A percentile compares a stretch with the other conserved stretches of the same genome.
phyloP scores from a whole-genome alignment of 805 yeast species.

The Wickerhamiella lipophila region DNA sequence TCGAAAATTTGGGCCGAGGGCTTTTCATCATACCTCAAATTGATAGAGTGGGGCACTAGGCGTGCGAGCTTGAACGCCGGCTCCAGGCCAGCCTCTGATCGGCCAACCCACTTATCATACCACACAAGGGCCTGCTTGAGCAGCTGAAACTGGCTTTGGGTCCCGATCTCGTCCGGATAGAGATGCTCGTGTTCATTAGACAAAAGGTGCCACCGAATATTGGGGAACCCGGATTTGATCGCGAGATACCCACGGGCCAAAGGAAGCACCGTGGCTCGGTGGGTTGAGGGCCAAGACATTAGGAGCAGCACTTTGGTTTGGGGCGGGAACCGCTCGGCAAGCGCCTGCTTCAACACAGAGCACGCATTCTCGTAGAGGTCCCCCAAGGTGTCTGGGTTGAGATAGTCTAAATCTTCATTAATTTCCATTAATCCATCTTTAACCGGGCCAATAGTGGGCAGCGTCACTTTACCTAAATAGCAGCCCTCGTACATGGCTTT shows the following conservation, averaged over 20 bases:
- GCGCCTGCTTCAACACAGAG: slow-evolving; percentile 15
- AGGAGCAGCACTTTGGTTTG: slow-evolving; percentile 14
- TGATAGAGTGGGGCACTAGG: slow-evolving; percentile 24
- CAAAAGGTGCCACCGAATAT: slow-evolving; percentile 17
- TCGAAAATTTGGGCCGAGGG: slow-evolving; percentile 28
- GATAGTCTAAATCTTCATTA: slow-evolving; percentile 17
- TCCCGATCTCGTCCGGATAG: slow-evolving; percentile 21
- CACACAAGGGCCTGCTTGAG: slow-evolving; percentile 23
- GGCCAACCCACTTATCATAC: slow-evolving; percentile 24
- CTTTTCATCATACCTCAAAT: slow-evolving; percentile 17
- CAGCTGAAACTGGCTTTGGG: slow-evolving; percentile 23
- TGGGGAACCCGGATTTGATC: slow-evolving; percentile 16
- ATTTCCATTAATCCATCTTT: slow-evolving; percentile 17
- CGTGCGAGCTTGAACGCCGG: slow-evolving; percentile 29
- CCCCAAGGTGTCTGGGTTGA: slow-evolving; percentile 20
- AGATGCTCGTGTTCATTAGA: slow-evolving; percentile 20
- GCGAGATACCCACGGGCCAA: slow-evolving; percentile 21
- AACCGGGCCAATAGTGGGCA: slow-evolving; percentile 21
- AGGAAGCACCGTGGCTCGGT: slow-evolving; percentile 17
- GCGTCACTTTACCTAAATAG: slow-evolving; percentile 25
- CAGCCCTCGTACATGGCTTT: slow-evolving; percentile 28
- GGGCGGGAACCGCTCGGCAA: slow-evolving; percentile 6
- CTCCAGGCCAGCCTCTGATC: slow-evolving; percentile 6
- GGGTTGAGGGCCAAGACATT: slow-evolving; percentile 19
- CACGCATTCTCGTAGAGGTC: slow-evolving; percentile 20